Conservation (phyloP, 2,329 filamentous ascomycete species). For the Thermoascus crustaceus region DNA sequence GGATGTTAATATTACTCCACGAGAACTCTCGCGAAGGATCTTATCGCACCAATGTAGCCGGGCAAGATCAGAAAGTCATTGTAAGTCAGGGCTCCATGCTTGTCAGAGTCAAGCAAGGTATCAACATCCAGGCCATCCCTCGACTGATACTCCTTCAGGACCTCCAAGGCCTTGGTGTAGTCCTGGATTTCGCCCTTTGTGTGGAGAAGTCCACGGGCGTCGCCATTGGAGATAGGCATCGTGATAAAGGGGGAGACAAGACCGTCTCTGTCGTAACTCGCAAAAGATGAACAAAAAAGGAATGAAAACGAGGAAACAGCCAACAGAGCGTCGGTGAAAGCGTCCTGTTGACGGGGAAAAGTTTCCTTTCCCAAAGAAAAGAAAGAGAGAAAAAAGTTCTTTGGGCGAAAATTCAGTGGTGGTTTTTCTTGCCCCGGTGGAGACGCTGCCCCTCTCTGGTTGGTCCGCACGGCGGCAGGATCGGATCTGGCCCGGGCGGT, state of each 20-base stretch:
- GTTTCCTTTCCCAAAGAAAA: conserved; percentile 49
- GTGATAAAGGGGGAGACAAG: conserved; percentile 33
- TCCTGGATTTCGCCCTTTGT: conserved; percentile 56
- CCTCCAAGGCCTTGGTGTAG: conserved; percentile 65
- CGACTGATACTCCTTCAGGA: conserved; percentile 67
- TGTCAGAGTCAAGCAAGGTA: conserved; percentile 81
- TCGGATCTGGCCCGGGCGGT: not conserved
- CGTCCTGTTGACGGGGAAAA: conserved; percentile 53
- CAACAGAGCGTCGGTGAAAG: conserved; percentile 38
- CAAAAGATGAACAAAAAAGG: conserved; percentile 13
- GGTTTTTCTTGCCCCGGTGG: conserved; percentile 21
- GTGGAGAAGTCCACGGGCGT: conserved; percentile 41
- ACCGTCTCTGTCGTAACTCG: conserved; percentile 20
- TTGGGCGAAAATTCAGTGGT: conserved; percentile 21
- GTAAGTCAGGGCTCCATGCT: conserved; percentile 90
- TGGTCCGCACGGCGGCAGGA: too few species aligned
- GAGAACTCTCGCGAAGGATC: conserved; percentile 4
- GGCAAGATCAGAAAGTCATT: conserved; percentile 97
- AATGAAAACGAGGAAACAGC: conserved; percentile 29
- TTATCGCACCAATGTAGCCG: conserved; percentile 73
- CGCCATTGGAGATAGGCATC: conserved; percentile 68
- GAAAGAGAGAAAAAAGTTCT: conserved; percentile 36
- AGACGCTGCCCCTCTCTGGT: conserved; percentile 1
- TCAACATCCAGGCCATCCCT: conserved; percentile 81
- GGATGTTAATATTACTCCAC: conserved; percentile 7